Base-by-base conservation (phyloP, 1,139 yeast species). In the Lodderomyces margitis region DNA sequence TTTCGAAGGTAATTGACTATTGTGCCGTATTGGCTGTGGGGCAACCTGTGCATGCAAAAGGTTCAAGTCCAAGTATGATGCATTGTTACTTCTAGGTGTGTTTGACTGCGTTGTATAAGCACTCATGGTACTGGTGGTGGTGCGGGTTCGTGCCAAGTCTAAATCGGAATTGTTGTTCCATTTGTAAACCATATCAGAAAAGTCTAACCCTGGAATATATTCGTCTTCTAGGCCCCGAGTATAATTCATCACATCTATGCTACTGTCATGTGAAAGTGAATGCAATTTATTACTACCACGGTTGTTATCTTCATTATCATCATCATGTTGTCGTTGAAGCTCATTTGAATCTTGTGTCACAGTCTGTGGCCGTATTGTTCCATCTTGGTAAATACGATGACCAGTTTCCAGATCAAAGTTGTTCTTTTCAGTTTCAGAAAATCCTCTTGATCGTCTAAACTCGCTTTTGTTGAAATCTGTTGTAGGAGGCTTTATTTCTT, bases 151-250 rank as follows among this genome's bases (percentile, higher is more conserved):
- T 23, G 48, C 44, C 17, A 50, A 42, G 21, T 49, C 45, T 10
- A 42, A 38, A 9, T 46, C 48, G 21, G 43, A 45, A 31, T 28
- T 37, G 21, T 52, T 51, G 43, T 61, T 62, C 78, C 78, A 72
- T 40, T 61, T 57, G 48, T 62, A 62, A 2, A 71, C 53, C 58
- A 68, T 62, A 35, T 70, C 69, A 15, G 72, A 68, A 51, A 78
- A 79, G 49, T 76, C 78, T 34, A 83, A 63, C 21, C 82, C 86
- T 0, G 89, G 89, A 12, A 83, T 74, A 53, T 83, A 83, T 54
- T 84, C 91, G 57, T 83, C 91, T 52, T 81, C 83, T 49, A 83
- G 64, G 1, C 86, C 87, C 17, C 47, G 52, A 17, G 45, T 46
- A 15, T 40, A 46, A 11, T 39, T 47, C 12, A 48, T 52, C 6